A percentile compares a stretch with the other conserved stretches of the same genome.
These are phyloP conservation scores for Fusarium domesticum DNA, from an alignment of 2,329 filamentous ascomycete genomes.

Conservation along the genomic window DNA sequence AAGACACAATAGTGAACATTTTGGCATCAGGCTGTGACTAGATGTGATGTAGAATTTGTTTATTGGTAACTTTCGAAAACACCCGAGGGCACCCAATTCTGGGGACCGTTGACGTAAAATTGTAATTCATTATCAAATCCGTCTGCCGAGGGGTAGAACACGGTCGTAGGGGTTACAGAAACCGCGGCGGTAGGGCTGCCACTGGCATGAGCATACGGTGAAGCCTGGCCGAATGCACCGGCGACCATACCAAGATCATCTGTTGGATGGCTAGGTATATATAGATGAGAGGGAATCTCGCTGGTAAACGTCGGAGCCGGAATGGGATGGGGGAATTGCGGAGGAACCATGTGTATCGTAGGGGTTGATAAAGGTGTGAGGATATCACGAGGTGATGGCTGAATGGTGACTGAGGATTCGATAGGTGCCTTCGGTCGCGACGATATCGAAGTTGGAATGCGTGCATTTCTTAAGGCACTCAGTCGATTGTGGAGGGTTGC, in stretches of 20 bases:
- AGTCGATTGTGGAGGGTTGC: slow-evolving; percentile 15
- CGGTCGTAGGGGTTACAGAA: slow-evolving; percentile 4
- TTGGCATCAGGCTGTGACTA: not conserved
- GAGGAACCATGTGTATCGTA: not conserved
- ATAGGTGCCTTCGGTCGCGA: not conserved
- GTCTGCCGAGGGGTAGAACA: slow-evolving; percentile 37
- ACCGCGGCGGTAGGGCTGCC: slow-evolving; percentile 7
- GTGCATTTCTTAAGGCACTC: not conserved
- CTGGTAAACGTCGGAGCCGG: not conserved
- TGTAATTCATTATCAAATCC: slow-evolving; percentile 48
- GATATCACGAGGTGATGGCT: not conserved
- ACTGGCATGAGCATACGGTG: slow-evolving; percentile 9
- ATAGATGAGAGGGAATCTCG: not conserved
- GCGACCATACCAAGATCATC: slow-evolving; percentile 37
- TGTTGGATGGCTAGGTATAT: slow-evolving; percentile 1
- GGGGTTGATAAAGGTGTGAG: not conserved
- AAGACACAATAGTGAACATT: slow-evolving; percentile 16
- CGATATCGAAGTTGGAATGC: not conserved
- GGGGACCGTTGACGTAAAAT: slow-evolving; percentile 41
- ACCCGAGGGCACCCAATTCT: slow-evolving; percentile 19
- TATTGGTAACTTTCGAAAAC: slow-evolving; percentile 23
- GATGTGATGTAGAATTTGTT: not conserved
- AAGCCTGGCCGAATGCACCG: slow-evolving; percentile 13
- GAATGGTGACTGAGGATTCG: not conserved
- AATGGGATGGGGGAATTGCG: not conserved